These are phyloP conservation scores for Melanogaster broomeanus DNA, from an alignment of 768 basidiomycete genomes.

Conservation along the genomic window DNA sequence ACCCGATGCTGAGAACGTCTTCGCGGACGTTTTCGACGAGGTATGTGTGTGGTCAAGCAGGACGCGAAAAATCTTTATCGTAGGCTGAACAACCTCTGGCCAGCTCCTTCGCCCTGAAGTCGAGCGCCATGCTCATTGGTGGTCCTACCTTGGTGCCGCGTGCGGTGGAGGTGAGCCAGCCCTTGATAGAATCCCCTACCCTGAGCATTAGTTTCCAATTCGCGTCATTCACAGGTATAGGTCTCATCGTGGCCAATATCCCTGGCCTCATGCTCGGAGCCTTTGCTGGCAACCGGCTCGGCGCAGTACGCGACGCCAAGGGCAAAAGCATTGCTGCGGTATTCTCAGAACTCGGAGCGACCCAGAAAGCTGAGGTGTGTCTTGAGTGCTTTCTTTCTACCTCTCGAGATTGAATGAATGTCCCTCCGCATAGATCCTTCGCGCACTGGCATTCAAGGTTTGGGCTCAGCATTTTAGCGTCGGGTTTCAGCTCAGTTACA, in stretches of 20 bases:
- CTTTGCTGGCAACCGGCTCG: slow-evolving; percentile 86
- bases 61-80: neutral
- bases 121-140: slow-evolving; percentile 66
- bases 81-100: slow-evolving; percentile 3
- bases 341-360: slow-evolving; percentile 71
- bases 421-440: slow-evolving; percentile 64
- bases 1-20: slow-evolving; percentile 80
- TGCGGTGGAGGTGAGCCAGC: slow-evolving; percentile 59
- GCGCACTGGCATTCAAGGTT: slow-evolving; percentile 81
- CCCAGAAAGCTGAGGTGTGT: slow-evolving; percentile 85
- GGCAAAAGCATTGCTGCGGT: slow-evolving; percentile 91
- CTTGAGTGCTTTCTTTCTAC: neutral
- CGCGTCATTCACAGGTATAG: slow-evolving; percentile 36
- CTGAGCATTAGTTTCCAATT: slow-evolving; percentile 23
- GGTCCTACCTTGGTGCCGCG: slow-evolving; percentile 70
- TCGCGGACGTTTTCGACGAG: slow-evolving; percentile 91
- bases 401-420: neutral
- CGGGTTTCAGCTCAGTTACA: no score
- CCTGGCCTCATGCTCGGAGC: slow-evolving; percentile 88
- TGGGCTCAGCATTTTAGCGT: slow-evolving; percentile 61
- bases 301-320: slow-evolving; percentile 91
- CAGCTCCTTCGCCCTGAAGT: slow-evolving; percentile 84
- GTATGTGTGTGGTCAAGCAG: slow-evolving; percentile 44
- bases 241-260: slow-evolving; percentile 65
- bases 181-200: slow-evolving; percentile 2